A percentile compares a stretch with the other conserved stretches of the same genome.
Conservation (phyloP, 2,329 filamentous ascomycete genomes). For the Phaeosphaeriaceae sp. region DNA sequence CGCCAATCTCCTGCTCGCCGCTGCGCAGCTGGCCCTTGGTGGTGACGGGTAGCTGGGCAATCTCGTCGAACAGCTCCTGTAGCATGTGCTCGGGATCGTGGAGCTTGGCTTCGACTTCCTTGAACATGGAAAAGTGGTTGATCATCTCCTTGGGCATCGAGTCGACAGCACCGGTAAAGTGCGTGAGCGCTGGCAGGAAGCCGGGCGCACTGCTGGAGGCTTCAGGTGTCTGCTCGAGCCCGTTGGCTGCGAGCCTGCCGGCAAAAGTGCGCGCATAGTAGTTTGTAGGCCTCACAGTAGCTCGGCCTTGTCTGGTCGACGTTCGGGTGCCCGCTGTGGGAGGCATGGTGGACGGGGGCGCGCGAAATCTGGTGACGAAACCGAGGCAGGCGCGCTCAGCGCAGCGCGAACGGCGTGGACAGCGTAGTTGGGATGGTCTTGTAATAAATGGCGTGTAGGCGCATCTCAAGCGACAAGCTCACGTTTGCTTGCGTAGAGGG, state of each 20-base stretch:
- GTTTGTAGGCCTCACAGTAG: slow-evolving; percentile 56
- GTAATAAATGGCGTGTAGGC: slow-evolving; percentile 27
- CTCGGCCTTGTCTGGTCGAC: slow-evolving; percentile 56
- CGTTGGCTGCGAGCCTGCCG: slow-evolving; percentile 44
- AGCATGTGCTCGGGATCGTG: slow-evolving; percentile 86
- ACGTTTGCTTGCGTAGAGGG: slow-evolving; percentile 28
- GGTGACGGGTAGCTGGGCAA: slow-evolving; percentile 57
- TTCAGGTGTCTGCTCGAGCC: slow-evolving; percentile 48
- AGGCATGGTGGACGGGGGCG: slow-evolving; percentile 40
- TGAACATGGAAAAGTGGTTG: slow-evolving; percentile 91
- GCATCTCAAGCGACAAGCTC: slow-evolving; percentile 36
- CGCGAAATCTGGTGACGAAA: slow-evolving; percentile 19
- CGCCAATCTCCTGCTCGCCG: slow-evolving; percentile 34
- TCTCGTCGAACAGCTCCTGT: slow-evolving; percentile 73
- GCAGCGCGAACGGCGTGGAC: slow-evolving; percentile 17
- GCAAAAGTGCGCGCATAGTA: slow-evolving; percentile 60
- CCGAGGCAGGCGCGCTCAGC: slow-evolving; percentile 30
- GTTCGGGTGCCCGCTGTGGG: slow-evolving; percentile 43
- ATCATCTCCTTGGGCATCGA: slow-evolving; percentile 94
- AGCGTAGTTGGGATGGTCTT: slow-evolving; percentile 22
- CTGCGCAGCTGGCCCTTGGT: slow-evolving; percentile 38
- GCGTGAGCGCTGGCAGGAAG: slow-evolving; percentile 71
- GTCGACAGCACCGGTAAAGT: slow-evolving; percentile 90
- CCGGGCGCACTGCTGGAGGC: slow-evolving; percentile 49
- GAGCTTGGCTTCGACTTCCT: slow-evolving; percentile 97